These are phyloP conservation scores for Gossypium herbaceum DNA, from an alignment of 345 rosid genomes.

Conservation along the genomic window DNA sequence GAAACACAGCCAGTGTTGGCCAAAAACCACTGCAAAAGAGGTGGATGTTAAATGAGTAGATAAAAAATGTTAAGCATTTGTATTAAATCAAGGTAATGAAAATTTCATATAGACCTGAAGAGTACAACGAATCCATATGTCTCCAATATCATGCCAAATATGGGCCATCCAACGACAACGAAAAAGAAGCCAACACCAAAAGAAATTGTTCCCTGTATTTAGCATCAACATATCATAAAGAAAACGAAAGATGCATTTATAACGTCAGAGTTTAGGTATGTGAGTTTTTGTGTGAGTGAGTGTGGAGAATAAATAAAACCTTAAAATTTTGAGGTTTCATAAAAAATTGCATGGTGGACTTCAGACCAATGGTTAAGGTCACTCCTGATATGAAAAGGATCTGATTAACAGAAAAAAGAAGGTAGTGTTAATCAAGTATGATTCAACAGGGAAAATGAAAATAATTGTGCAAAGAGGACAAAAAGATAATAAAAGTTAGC, in stretches of 20 bases:
- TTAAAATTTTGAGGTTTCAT: constrained; percentile 77
- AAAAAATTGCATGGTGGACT: constrained; percentile 88
- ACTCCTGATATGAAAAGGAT: constrained; percentile 91
- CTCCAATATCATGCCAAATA: constrained; percentile 84
- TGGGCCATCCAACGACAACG: constrained; percentile 90
- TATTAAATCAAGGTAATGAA: neutral
- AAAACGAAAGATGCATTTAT: neutral
- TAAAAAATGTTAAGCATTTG: neutral
- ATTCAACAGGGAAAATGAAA: neutral
- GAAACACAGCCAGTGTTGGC: constrained; percentile 86
- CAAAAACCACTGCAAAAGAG: constrained; percentile 76
- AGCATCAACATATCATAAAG: constrained; percentile 9
- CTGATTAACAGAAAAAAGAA: constrained; percentile 35
- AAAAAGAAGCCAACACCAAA: constrained; percentile 90
- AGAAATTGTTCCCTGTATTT: constrained; percentile 78
- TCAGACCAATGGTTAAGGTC: constrained; percentile 80
- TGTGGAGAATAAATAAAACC: constrained; percentile 32
- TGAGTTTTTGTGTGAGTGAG: neutral
- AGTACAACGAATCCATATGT: constrained; percentile 86
- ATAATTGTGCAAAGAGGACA: neutral
- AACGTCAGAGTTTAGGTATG: neutral
- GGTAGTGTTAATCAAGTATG: neutral
- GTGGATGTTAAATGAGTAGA: neutral
- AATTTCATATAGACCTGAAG: constrained; percentile 56
- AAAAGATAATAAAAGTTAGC: constrained; percentile 19